phyloP scores from a whole-genome alignment of 108 stramenopile genomes.

The Conticribra guillardii region DNA sequence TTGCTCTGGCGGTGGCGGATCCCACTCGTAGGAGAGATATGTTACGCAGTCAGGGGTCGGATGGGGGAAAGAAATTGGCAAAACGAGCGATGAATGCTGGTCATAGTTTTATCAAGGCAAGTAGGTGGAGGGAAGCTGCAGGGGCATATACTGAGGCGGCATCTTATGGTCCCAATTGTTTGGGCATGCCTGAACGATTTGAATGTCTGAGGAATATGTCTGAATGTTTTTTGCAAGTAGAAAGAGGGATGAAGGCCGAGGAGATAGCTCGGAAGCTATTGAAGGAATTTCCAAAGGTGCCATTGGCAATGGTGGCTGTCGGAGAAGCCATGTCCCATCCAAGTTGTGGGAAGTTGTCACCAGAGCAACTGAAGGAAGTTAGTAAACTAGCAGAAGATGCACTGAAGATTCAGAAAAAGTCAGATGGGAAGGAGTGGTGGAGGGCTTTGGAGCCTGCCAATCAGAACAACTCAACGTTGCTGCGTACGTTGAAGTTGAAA shows the following conservation, averaged over 20 bases:
- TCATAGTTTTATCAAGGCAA: slow-evolving; percentile 23
- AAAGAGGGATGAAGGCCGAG: slow-evolving; percentile 17
- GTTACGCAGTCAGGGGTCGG: slow-evolving; percentile 9
- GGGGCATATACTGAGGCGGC: slow-evolving; percentile 24
- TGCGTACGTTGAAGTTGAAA: slow-evolving; percentile 17
- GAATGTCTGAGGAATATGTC: slow-evolving; percentile 26
- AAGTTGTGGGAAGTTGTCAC: slow-evolving; percentile 10
- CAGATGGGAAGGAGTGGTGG: slow-evolving; percentile 29
- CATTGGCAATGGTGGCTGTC: slow-evolving; percentile 15
- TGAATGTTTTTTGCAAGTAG: slow-evolving; percentile 20
- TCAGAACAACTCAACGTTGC: slow-evolving; percentile 9
- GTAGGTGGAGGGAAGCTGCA: slow-evolving; percentile 21
- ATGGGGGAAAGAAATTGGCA: slow-evolving; percentile 16
- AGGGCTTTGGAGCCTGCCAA: slow-evolving; percentile 14
- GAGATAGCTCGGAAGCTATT: slow-evolving; percentile 12
- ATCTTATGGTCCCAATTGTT: slow-evolving; percentile 10
- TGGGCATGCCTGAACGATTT: slow-evolving; percentile 11
- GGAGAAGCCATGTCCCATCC: slow-evolving; percentile 23
- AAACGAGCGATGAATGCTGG: slow-evolving; percentile 25
- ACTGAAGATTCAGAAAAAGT: slow-evolving; percentile 17
- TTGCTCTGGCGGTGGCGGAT: slow-evolving; percentile 19
- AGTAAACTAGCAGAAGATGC: slow-evolving; percentile 16
- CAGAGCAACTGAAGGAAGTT: slow-evolving; percentile 14
- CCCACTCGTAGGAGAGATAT: slow-evolving; percentile 17
- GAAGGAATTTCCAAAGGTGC: slow-evolving; percentile 20